A percentile compares a stretch with the other conserved stretches of the same genome.
These are phyloP conservation scores for Scenedesmus sp. DNA, from an alignment of 163 green algal genomes.

Conservation along the genomic window DNA sequence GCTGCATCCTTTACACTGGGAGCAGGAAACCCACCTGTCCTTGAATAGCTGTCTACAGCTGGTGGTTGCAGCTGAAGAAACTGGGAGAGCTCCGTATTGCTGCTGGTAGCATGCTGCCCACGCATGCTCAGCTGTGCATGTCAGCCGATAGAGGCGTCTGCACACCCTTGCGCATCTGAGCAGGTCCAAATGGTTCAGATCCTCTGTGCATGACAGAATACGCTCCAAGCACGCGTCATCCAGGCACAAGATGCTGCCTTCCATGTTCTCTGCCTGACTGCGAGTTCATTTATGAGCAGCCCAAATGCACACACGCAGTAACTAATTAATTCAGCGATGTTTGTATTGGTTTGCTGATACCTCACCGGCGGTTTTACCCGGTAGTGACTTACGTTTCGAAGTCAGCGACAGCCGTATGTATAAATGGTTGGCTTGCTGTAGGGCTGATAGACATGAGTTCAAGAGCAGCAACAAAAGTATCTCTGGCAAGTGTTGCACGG, in stretches of 20 bases:
- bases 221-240: slow-evolving; percentile 25
- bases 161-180: neutral
- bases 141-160: slow-evolving; percentile 3
- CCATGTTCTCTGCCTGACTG: neutral
- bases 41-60: slow-evolving; percentile 6
- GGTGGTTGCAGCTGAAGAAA: neutral
- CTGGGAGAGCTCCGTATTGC: neutral
- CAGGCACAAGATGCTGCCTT: slow-evolving; percentile 1
- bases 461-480: too few species aligned
- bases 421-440: neutral
- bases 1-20: neutral
- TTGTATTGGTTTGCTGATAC: neutral
- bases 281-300: neutral
- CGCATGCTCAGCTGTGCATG: slow-evolving; percentile 10
- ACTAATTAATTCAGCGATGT: neutral
- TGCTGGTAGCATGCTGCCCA: slow-evolving; percentile 8
- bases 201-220: neutral
- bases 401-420: neutral
- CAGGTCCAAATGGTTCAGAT: slow-evolving; percentile 18
- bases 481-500: neutral
- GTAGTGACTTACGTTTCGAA: slow-evolving; percentile 1
- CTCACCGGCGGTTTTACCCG: neutral
- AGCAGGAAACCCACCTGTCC: neutral
- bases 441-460: neutral
- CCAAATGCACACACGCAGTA: neutral